Conservation (phyloP, 164 flowering plant genomes). For the Vitis amurensis region DNA sequence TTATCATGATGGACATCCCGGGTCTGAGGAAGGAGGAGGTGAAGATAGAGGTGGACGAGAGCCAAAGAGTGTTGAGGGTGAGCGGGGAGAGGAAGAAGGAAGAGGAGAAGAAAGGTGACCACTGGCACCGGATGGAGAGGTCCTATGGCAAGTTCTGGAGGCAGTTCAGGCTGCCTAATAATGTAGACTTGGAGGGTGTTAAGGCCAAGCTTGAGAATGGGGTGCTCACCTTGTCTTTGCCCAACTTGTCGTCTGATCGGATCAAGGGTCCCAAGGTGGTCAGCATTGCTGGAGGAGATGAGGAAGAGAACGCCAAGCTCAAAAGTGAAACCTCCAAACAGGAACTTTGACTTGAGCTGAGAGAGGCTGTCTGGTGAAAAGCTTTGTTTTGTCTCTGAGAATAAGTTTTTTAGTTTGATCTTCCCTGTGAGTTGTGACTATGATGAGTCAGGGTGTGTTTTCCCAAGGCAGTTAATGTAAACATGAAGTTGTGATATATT, state of each 20-base stretch:
- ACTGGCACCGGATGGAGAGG: slow-evolving; percentile 41
- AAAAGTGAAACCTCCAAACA: slow-evolving; percentile 9
- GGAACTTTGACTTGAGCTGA: slow-evolving; percentile 14
- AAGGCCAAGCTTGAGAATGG: slow-evolving; percentile 49
- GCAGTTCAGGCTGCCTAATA: slow-evolving; percentile 41
- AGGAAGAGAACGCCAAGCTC: slow-evolving; percentile 14
- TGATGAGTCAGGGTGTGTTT: too few relatives aligned
- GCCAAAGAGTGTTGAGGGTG: slow-evolving; percentile 25
- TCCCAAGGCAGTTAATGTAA: too few relatives aligned
- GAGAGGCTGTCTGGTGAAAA: too few relatives aligned
- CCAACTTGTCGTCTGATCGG: slow-evolving; percentile 41
- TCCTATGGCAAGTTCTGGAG: slow-evolving; percentile 44
- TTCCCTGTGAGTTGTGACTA: too few relatives aligned
- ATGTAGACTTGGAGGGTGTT: slow-evolving; percentile 40
- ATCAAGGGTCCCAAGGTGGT: slow-evolving; percentile 38
- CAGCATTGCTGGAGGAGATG: slow-evolving; percentile 11
- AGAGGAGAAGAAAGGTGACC: slow-evolving; percentile 34
- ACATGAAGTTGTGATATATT: too few relatives aligned
- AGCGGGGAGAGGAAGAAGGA: slow-evolving; percentile 41
- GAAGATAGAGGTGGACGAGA: slow-evolving; percentile 38
- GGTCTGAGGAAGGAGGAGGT: slow-evolving; percentile 41
- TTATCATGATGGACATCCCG: slow-evolving; percentile 44
- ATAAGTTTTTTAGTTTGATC: too few relatives aligned
- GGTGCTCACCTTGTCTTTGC: slow-evolving; percentile 34
- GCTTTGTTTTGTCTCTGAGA: too few relatives aligned